A percentile compares a stretch with the other conserved stretches of the same genome.
These are phyloP conservation scores for Tephrocybe sp. DNA, from an alignment of 768 basidiomycete genomes.

Conservation along the genomic window DNA sequence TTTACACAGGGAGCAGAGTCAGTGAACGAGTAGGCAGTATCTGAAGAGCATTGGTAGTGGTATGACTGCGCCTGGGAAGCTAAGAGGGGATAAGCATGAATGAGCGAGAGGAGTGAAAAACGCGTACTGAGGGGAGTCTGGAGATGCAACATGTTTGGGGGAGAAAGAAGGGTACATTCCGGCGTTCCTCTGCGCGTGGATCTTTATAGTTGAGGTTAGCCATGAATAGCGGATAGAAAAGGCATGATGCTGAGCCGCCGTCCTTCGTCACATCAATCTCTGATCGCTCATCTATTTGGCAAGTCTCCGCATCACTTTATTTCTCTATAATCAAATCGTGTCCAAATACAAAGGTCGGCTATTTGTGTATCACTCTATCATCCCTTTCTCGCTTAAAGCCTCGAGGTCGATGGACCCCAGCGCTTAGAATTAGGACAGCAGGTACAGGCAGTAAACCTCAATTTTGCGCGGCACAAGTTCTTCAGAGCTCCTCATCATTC, in stretches of 20 bases:
- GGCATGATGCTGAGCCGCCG: slow-evolving; percentile 12
- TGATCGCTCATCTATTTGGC: slow-evolving; percentile 10
- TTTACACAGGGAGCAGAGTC: background rate
- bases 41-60: slow-evolving; percentile 6
- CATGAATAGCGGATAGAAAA: slow-evolving; percentile 19
- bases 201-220: slow-evolving; percentile 19
- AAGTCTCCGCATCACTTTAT: slow-evolving; percentile 6
- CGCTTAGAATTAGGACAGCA: too few relatives aligned
- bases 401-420: slow-evolving; percentile 2
- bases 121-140: slow-evolving; percentile 12
- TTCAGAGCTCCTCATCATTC: slow-evolving; percentile 3
- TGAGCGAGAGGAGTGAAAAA: slow-evolving; percentile 1
- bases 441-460: too few relatives aligned
- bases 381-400: background rate
- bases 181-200: background rate
- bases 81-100: slow-evolving; percentile 6
- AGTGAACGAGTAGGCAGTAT: slow-evolving; percentile 4
- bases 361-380: background rate
- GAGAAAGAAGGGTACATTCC: background rate
- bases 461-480: background rate
- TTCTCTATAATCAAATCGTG: slow-evolving; percentile 28
- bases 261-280: slow-evolving; percentile 24
- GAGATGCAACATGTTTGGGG: slow-evolving; percentile 10
- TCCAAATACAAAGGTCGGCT: slow-evolving; percentile 8
- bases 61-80: slow-evolving; percentile 8